A percentile compares a stretch with the other conserved stretches of the same genome.
phyloP scores from a whole-genome alignment of 2,329 filamentous ascomycete species.

The Cercospora nicotianae region DNA sequence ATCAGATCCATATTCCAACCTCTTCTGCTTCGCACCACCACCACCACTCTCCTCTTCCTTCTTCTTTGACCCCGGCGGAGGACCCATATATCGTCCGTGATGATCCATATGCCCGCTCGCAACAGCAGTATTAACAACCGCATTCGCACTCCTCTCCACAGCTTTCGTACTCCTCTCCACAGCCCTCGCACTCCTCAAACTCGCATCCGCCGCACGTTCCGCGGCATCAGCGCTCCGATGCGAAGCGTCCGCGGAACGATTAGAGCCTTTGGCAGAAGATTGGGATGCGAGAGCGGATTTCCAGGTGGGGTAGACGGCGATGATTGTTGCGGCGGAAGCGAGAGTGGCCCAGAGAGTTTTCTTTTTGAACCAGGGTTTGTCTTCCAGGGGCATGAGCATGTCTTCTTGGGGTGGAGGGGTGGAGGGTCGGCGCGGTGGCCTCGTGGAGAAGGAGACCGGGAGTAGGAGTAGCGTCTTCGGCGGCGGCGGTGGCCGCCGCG shows the following conservation, averaged over 20 bases:
- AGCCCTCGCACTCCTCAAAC: slow-evolving; percentile 15
- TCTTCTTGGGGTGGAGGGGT: not conserved
- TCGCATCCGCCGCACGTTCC: slow-evolving; percentile 16
- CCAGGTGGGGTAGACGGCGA: slow-evolving; percentile 21
- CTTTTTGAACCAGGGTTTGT: slow-evolving; percentile 29
- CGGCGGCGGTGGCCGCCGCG: not conserved
- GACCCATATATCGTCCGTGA: slow-evolving; percentile 25
- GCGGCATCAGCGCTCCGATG: slow-evolving; percentile 20
- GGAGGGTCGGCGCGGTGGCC: not conserved
- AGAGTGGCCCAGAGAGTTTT: slow-evolving; percentile 29
- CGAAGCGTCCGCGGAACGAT: slow-evolving; percentile 19
- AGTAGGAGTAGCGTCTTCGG: slow-evolving; percentile 15
- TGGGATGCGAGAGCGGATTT: slow-evolving; percentile 19
- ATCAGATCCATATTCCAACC: slow-evolving; percentile 10
- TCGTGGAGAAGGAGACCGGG: slow-evolving; percentile 6
- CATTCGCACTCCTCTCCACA: slow-evolving; percentile 21
- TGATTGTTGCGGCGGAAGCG: slow-evolving; percentile 24
- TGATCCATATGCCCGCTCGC: slow-evolving; percentile 28
- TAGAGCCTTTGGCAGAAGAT: slow-evolving; percentile 20
- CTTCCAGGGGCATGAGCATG: slow-evolving; percentile 12
- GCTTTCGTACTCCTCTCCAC: slow-evolving; percentile 20
- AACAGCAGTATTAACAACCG: slow-evolving; percentile 28
- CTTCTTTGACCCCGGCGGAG: slow-evolving; percentile 9
- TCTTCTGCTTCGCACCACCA: not conserved
- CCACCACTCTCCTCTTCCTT: slow-evolving; percentile 4